A percentile compares a stretch with the other conserved stretches of the same genome.
Evolutionary conservation across 805 yeast species (phyloP).

Genomic region (Saccharomycopsis selenospora): DNA sequence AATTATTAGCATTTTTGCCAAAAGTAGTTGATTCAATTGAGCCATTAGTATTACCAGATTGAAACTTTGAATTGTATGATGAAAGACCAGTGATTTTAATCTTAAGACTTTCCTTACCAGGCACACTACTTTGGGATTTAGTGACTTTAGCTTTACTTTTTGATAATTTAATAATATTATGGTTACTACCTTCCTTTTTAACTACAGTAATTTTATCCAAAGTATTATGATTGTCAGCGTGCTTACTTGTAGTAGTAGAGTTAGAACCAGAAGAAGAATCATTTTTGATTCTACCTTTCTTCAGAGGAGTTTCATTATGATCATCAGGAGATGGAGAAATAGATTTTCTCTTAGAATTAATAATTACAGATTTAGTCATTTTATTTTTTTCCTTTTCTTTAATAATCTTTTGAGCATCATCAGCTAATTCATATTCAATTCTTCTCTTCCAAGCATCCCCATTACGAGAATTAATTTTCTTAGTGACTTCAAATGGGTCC

Average conservation of each 20-base stretch:
- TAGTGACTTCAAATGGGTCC: constrained; percentile 59
- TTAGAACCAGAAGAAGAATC: not conserved
- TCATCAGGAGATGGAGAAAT: not conserved
- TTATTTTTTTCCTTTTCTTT: constrained; percentile 37
- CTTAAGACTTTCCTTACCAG: not conserved
- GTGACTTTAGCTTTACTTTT: not conserved
- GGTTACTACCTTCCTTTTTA: constrained; percentile 17
- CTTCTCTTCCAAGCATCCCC: constrained; percentile 51
- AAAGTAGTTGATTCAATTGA: not conserved
- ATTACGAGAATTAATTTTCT: constrained; percentile 36
- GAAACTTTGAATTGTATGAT: not conserved
- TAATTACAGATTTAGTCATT: not conserved
- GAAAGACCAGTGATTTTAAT: not conserved
- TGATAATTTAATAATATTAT: not conserved
- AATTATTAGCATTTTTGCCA: not conserved
- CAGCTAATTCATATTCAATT: constrained; percentile 58
- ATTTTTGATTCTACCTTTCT: constrained; percentile 23
- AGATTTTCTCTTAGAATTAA: not conserved
- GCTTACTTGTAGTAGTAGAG: not conserved
- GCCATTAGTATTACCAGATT: not conserved
- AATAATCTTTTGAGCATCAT: constrained; percentile 52
- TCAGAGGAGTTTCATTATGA: not conserved
- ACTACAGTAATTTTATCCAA: too few species aligned
- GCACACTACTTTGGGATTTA: not conserved
- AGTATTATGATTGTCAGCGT: not conserved